Conservation (phyloP, 305 asterid species). For the Rubia tinctorum region DNA sequence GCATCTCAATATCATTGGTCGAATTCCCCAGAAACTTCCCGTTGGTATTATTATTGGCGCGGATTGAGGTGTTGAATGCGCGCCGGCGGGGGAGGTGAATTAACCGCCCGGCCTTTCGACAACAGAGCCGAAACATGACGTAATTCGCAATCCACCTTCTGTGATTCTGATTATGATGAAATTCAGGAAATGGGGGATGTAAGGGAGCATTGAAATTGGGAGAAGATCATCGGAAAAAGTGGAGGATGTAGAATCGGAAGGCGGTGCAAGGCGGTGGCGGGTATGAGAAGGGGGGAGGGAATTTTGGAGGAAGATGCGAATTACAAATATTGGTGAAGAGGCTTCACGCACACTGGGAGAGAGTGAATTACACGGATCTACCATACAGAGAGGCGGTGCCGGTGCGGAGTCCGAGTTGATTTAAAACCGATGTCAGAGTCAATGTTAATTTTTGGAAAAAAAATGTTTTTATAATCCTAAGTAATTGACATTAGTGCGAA, state of each 20-base stretch:
- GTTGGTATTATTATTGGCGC: conserved; percentile 14
- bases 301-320: conserved; percentile 11
- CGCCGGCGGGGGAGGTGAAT: conserved; percentile 45
- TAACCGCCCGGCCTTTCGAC: conserved; percentile 44
- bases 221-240: not conserved
- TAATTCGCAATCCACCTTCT: not conserved
- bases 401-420: too few species aligned
- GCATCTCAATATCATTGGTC: conserved; percentile 23
- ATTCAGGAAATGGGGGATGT: not conserved
- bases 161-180: too few species aligned
- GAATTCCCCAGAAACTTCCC: conserved; percentile 20
- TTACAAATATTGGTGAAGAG: conserved; percentile 5
- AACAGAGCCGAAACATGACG: conserved; percentile 46
- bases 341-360: not conserved
- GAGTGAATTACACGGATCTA: conserved; percentile 10
- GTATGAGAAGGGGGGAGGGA: conserved; percentile 4
- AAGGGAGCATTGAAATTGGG: not conserved
- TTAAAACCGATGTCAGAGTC: too few species aligned
- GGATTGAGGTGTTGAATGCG: conserved; percentile 36
- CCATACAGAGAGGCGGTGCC: not conserved
- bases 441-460: too few species aligned
- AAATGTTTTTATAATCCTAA: too few species aligned
- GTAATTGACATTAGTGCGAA: too few species aligned
- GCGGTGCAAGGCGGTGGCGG: not conserved
- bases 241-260: not conserved